Evolutionary conservation across 192 early-diverging fungal species (phyloP).

Genomic region (Kappamyces sp.): DNA sequence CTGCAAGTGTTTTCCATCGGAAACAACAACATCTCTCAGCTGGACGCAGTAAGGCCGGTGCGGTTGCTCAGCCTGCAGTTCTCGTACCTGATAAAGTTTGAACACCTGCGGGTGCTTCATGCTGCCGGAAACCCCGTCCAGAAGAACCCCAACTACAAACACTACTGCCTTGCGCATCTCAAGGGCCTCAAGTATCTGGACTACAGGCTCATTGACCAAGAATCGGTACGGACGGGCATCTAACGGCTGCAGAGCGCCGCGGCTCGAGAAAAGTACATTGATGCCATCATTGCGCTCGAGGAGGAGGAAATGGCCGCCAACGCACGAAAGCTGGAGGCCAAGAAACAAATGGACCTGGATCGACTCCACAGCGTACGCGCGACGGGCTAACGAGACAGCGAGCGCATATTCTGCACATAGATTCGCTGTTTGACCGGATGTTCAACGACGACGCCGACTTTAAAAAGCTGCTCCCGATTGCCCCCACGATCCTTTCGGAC

Average conservation of each 20-base stretch:
- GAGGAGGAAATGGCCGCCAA: slow-evolving; percentile 53
- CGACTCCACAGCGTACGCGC: slow-evolving; percentile 36
- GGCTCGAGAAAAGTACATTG: slow-evolving; percentile 54
- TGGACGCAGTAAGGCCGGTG: slow-evolving; percentile 29
- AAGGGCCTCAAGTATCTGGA: slow-evolving; percentile 54
- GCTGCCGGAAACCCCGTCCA: slow-evolving; percentile 46
- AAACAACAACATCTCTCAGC: slow-evolving; percentile 43
- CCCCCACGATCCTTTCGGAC: slow-evolving; percentile 37
- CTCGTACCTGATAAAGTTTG: slow-evolving; percentile 47
- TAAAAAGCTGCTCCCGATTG: slow-evolving; percentile 33
- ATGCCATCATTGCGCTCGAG: slow-evolving; percentile 57
- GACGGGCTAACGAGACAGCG: slow-evolving; percentile 19
- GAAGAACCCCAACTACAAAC: slow-evolving; percentile 53
- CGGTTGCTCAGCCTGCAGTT: slow-evolving; percentile 27
- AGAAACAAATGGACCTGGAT: slow-evolving; percentile 31
- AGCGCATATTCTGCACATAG: slow-evolving; percentile 48
- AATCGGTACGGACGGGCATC: slow-evolving; percentile 28
- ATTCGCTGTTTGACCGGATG: slow-evolving; percentile 49
- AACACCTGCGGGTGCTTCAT: slow-evolving; percentile 51
- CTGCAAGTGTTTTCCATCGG: slow-evolving; percentile 55
- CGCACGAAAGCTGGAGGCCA: slow-evolving; percentile 36
- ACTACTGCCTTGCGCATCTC: slow-evolving; percentile 53
- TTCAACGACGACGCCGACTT: slow-evolving; percentile 54
- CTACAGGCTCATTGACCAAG: slow-evolving; percentile 53
- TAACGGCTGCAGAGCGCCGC: slow-evolving; percentile 31